Base-by-base conservation (phyloP, 345 rosid genomes). In the Eucalyptus polyanthemos region DNA sequence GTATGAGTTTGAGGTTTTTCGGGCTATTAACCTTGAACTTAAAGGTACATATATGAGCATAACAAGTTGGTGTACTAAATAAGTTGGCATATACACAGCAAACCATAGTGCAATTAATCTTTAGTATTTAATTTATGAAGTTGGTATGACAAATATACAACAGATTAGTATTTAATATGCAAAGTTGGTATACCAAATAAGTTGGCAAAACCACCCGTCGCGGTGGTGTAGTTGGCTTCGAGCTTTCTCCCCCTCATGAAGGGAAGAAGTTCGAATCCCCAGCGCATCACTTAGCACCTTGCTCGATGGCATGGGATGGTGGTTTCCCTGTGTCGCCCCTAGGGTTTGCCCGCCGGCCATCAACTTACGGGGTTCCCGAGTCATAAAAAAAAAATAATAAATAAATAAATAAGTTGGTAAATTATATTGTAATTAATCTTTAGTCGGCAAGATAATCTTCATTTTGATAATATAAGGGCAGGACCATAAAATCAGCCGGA, bases 291-390 rank as follows among this genome's bases (percentile, higher is more conserved):
- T 13, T 50, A 6, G 15, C 50, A 50, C 50, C 16, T 50, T 50
- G 50, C 15, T 50, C 6, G 16, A 3, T 50, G 50, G 50, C 50
- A 13, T 50, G 16, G 50, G 16, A 2, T 50, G 15, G 15, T 50
- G 50, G 50, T 50, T 50, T 50, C 6, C 14, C 6, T 50, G 1
- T 50, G 16, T 50, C 16, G 0, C 50, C 6, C 6, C 1, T 50
- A 50, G 16, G 16, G 1, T 50, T 50, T 50, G 50, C 50, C 50
- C 15, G 15, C 6, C 1, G 0, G 6, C 50, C 2, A 4, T 49
- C 15, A 0, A 1, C 50, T 13, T 49, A 49, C 1, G 5, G 2
- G 14, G 0, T 49, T 50, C 1, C 50, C 6, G 0, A 1, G 2
- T 13, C 50, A 50, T 50, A 50, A 50, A 50, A 50, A 0, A 50